Evolutionary conservation across 495 filamentous ascomycete species (phyloP), one percentile per base, ranked within the genome.

Genomic region (Endocarpon pusillum): DNA sequence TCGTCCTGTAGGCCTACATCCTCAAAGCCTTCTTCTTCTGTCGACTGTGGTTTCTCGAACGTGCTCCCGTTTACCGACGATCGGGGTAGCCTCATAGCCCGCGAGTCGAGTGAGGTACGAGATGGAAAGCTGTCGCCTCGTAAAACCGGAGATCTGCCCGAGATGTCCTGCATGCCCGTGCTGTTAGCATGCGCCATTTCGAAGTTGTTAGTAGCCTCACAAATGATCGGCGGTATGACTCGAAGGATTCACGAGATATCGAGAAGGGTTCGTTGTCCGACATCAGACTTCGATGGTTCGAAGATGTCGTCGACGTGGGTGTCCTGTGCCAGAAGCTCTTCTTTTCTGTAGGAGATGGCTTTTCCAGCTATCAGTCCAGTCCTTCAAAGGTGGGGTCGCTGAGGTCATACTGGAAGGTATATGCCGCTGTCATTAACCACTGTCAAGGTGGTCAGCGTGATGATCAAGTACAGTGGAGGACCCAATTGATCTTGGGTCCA

Each of bases 351-450:
- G 89, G 87, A 14, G 89, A 94, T 20, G 89, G 89, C 84, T 92
- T 42, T 40, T 18, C 19, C 34, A 33, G 31, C 47, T 40, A 52
- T 53, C 33, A 42, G 32, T 36, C 10, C 18, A 21, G 18, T 24
- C 8, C 3, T 19, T 18, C 19, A 22, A 17, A 9, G 27, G 34
- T 15, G 19, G 19, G 12, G 31, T 37, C 21, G 24, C 19, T 9
- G 18, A 23, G 18, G 35, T 40, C 62, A 47, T 74, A 92, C 86
- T 52, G 89, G 89, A 42, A 96, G 76, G 58, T 94, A 97, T 35
- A 94, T 81, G 29, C 89, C 89, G 57, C 82, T 87, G 52, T 89
- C 87, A 56, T 94, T 89, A 50, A 97, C 87, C 23, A 94, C 89
- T 97, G 50, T 33, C 27, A 7, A 36, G 16, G 4, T n/a, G n/a